A percentile compares a stretch with the other conserved stretches of the same genome.
Evolutionary conservation across 2,329 filamentous ascomycete species (phyloP).

Genomic region (Pestalotiopsis sp.): DNA sequence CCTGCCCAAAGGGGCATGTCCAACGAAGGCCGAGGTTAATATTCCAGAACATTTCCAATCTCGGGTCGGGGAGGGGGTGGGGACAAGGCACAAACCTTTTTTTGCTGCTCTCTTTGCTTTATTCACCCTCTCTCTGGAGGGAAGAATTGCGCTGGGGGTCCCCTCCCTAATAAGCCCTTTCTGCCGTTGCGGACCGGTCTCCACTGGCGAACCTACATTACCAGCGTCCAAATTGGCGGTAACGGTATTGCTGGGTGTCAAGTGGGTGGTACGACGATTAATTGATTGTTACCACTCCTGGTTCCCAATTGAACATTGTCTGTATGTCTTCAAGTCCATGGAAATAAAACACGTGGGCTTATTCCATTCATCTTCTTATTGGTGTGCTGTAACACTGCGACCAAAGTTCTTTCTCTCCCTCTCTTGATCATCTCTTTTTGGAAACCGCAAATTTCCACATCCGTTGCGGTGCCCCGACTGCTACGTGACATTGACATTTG

Average conservation of each 20-base stretch:
- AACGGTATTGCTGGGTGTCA: background rate
- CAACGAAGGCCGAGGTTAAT: background rate
- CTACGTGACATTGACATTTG: slow-evolving; percentile 7
- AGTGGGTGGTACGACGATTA: too few relatives aligned
- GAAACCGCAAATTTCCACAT: background rate
- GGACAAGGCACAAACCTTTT: background rate
- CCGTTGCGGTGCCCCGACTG: background rate
- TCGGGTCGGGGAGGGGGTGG: background rate
- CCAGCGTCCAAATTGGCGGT: background rate
- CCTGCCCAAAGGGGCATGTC: background rate
- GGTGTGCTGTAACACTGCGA: too few relatives aligned
- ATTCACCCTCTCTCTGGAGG: too few relatives aligned
- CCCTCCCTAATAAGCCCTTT: too few relatives aligned
- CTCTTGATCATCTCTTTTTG: background rate
- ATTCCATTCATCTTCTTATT: too few relatives aligned
- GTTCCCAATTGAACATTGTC: too few relatives aligned
- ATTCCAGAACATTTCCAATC: slow-evolving; percentile 9
- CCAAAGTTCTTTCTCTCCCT: background rate
- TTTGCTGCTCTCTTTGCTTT: too few relatives aligned
- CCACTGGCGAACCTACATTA: background rate
- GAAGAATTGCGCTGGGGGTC: too few relatives aligned
- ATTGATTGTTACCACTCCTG: too few relatives aligned
- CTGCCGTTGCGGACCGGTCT: too few relatives aligned
- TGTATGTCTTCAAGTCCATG: too few relatives aligned
- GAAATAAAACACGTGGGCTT: too few relatives aligned